A percentile compares a stretch with the other conserved stretches of the same genome.
Conservation (phyloP, 768 basidiomycete species). For the Rhizopogon roseolus region DNA sequence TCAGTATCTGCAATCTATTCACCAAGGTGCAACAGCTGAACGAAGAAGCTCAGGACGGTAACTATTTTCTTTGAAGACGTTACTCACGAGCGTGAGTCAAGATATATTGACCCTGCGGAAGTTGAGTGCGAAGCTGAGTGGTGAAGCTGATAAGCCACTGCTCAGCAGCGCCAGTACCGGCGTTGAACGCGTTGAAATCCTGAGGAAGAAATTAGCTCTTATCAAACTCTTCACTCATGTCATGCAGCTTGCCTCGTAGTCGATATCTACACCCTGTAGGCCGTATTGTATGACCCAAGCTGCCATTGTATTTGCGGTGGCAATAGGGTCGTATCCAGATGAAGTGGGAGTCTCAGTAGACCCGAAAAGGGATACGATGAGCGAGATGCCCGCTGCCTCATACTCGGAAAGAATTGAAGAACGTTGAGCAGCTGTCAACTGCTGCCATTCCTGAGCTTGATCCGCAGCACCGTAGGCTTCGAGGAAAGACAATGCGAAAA, state of each 20-base stretch:
- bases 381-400: conserved; percentile 48
- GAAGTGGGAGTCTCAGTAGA: conserved; percentile 39
- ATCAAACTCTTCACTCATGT: not conserved
- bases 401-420: conserved; percentile 41
- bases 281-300: conserved; percentile 40
- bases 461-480: conserved; percentile 37
- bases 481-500: conserved; percentile 35
- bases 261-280: conserved; percentile 51
- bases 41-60: not conserved
- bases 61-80: not conserved
- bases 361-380: conserved; percentile 55
- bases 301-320: conserved; percentile 38
- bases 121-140: conserved; percentile 24
- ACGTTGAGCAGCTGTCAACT: conserved; percentile 33
- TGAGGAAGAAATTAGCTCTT: conserved; percentile 3
- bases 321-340: conserved; percentile 32
- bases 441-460: conserved; percentile 42
- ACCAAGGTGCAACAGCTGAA: conserved; percentile 37
- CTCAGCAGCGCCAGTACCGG: conserved; percentile 32
- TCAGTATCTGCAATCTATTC: not conserved
- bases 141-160: conserved; percentile 30
- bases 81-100: conserved; percentile 31
- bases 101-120: conserved; percentile 29
- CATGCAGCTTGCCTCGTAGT: conserved; percentile 35
- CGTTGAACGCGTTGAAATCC: conserved; percentile 29